A percentile compares a stretch with the other conserved stretches of the same genome.
Evolutionary conservation across 1,139 yeast genomes (phyloP).

Genomic region (Yamadazyma oceani): DNA sequence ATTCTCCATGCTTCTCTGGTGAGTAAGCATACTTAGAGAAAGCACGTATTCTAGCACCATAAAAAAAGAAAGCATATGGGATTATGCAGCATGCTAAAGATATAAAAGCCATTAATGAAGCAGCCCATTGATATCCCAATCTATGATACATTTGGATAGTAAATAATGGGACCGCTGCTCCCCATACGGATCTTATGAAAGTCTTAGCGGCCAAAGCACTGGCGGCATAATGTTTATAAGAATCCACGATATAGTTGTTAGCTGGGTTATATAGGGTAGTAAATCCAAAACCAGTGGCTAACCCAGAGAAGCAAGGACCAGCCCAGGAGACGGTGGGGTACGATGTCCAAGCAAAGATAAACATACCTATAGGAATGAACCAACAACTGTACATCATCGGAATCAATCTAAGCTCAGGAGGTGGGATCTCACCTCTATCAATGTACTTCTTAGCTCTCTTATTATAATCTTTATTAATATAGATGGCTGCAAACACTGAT

Average conservation of each 20-base stretch:
- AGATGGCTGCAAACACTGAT: slow-evolving; percentile 54
- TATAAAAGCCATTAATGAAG: slow-evolving; percentile 60
- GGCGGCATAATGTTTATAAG: slow-evolving; percentile 72
- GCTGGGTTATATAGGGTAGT: slow-evolving; percentile 63
- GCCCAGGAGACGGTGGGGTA: slow-evolving; percentile 59
- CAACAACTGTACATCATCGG: slow-evolving; percentile 68
- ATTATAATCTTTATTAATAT: slow-evolving; percentile 49
- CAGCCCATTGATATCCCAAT: slow-evolving; percentile 72
- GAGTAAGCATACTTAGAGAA: slow-evolving; percentile 50
- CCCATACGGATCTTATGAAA: slow-evolving; percentile 66
- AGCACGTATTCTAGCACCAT: slow-evolving; percentile 54
- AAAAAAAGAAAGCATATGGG: slow-evolving; percentile 55
- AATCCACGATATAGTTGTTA: slow-evolving; percentile 68
- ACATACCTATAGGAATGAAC: slow-evolving; percentile 58
- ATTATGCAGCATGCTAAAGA: slow-evolving; percentile 41
- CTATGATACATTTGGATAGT: slow-evolving; percentile 78
- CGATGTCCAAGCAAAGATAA: slow-evolving; percentile 64
- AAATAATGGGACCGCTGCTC: slow-evolving; percentile 72
- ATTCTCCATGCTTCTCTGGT: slow-evolving; percentile 8
- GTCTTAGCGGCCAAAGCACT: slow-evolving; percentile 69
- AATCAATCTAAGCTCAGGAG: slow-evolving; percentile 58
- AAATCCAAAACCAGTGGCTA: slow-evolving; percentile 58
- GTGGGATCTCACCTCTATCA: slow-evolving; percentile 56
- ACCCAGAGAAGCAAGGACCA: slow-evolving; percentile 29
- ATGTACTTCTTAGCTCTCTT: slow-evolving; percentile 12